Evolutionary conservation across 106 monocot genomes (phyloP), one percentile per base, ranked within the genome.

Genomic region (Acorus gramineus): DNA sequence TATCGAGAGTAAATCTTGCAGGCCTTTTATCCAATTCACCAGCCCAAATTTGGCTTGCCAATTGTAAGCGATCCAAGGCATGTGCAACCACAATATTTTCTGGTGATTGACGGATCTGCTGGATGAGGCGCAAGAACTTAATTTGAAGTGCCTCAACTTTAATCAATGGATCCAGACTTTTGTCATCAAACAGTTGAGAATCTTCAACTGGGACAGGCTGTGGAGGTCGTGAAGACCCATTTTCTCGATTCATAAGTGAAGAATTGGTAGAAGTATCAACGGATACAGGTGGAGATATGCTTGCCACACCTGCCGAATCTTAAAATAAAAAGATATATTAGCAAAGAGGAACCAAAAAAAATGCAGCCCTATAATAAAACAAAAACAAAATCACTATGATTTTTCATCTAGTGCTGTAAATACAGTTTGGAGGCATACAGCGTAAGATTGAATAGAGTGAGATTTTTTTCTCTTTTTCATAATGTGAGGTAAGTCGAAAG

Each of bases 61-160:
- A 83, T 11, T 91, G 91, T 70, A 96, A 77, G 49, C 95, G 73
- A 63, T 91, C 78, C 55, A 96, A 64, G 44, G 85, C 90, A 55
- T 83, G 87, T 43, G 82, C 62, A 42, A 85, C 87, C 42, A 83
- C 61, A 56, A 58, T 65, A 64, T 90, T 78, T 14, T 74, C 67
- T 56, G 77, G 71, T 51, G 90, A 78, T 50, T 74, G 52, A 47
- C 87, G 87, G 63, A 87, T 82, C 44, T 79, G 75, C 14, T 74
- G 79, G 52, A 91, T 65, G 46, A 96, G 71, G 42, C 90, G 87
- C 62, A 96, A 71, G n/a, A 87, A 91, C 10, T 81, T 77, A 60
- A 96, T 72, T 66, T 87, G 84, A 13, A 87, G 78, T 14, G 74
- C 71, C 71, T 96, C 87, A 8, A 91, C 80, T 62, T 76, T 76